Percentiles rank a stretch among this genome's conserved stretches.
phyloP scores from a whole-genome alignment of 2,329 filamentous ascomycete genomes.

The Neurospora sp. region DNA sequence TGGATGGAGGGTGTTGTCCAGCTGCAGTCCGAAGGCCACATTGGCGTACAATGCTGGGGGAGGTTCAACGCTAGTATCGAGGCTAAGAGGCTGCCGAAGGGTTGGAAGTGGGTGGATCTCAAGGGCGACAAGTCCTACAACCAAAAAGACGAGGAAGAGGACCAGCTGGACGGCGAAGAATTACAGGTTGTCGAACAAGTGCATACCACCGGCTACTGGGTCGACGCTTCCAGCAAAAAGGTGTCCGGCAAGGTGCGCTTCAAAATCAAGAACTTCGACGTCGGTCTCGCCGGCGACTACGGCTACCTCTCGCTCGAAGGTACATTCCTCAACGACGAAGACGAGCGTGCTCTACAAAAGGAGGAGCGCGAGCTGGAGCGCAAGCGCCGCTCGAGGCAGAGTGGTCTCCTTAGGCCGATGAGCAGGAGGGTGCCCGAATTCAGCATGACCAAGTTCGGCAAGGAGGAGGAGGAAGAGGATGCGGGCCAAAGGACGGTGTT shows the following conservation, averaged over 20 bases:
- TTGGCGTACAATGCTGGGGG: conserved; percentile 83
- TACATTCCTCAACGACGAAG: conserved; percentile 64
- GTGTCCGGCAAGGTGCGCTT: conserved; percentile 66
- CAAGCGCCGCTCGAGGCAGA: conserved; percentile 28
- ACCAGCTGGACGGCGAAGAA: conserved; percentile 28
- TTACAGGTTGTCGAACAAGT: conserved; percentile 44
- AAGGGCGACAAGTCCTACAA: conserved; percentile 27
- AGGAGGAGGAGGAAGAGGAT: conserved; percentile 36
- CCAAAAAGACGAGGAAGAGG: conserved; percentile 20
- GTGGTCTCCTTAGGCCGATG: conserved; percentile 20
- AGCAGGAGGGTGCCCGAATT: conserved; percentile 39
- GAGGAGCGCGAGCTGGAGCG: conserved; percentile 37
- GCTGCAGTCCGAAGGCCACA: conserved; percentile 77
- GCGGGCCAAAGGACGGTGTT: conserved; percentile 23
- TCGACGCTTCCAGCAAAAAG: conserved; percentile 58
- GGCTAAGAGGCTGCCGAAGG: conserved; percentile 59
- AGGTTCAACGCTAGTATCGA: conserved; percentile 88
- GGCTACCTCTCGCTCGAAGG: conserved; percentile 82
- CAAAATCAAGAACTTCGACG: conserved; percentile 76
- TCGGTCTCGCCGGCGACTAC: conserved; percentile 61
- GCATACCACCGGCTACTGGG: conserved; percentile 62
- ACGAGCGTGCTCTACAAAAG: conserved; percentile 51
- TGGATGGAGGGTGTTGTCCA: conserved; percentile 75
- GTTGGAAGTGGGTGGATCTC: conserved; percentile 72
- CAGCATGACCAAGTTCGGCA: conserved; percentile 45